Conservation (phyloP, 805 yeast genomes). For the Torulaspora delbrueckii region DNA sequence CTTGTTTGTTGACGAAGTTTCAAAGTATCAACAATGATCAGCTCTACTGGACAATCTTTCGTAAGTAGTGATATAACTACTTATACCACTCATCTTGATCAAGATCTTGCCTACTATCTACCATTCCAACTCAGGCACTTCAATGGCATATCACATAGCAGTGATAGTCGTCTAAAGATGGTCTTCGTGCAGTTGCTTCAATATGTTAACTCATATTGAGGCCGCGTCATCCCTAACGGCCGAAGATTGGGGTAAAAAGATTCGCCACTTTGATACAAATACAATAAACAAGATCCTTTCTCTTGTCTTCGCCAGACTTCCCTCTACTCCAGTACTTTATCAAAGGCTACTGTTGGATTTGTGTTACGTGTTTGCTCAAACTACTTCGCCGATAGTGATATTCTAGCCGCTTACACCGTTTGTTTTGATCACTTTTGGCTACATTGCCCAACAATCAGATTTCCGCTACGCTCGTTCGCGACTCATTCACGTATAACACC, state of each 20-base stretch:
- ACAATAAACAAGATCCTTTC: neutral
- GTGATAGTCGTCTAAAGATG: too few relatives aligned
- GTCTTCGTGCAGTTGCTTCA: too few relatives aligned
- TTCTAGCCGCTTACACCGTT: neutral
- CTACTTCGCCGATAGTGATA: neutral
- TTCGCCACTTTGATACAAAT: neutral
- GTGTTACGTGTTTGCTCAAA: neutral
- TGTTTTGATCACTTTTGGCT: too few relatives aligned
- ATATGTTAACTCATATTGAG: neutral
- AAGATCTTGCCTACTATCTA: neutral
- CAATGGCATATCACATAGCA: too few relatives aligned
- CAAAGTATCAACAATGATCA: neutral
- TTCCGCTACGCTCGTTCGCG: neutral
- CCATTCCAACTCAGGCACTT: neutral
- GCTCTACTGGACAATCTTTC: neutral
- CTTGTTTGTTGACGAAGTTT: neutral
- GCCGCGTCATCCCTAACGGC: neutral
- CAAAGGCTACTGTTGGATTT: neutral
- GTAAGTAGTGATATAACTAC: neutral
- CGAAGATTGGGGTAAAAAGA: neutral
- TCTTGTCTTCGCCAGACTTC: neutral
- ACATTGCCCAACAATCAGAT: neutral
- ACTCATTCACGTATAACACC: neutral
- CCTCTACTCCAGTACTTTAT: neutral
- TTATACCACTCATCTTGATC: neutral